phyloP scores from a whole-genome alignment of 2,329 filamentous ascomycete genomes.

The Ampelomyces quisqualis region DNA sequence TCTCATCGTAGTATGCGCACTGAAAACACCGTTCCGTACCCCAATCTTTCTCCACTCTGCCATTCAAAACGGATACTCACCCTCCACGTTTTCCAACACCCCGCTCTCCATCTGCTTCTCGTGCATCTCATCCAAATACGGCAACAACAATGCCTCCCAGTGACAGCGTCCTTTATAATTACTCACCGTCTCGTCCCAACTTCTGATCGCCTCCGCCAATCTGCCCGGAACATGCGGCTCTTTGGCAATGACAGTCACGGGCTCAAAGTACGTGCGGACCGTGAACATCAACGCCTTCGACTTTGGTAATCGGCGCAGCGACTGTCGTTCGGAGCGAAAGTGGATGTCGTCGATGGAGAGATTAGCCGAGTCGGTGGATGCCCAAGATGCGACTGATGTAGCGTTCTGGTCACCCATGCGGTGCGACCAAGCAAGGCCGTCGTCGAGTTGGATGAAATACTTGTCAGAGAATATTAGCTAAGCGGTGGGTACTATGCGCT shows the following conservation, averaged over 20 bases:
- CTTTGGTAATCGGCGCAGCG: conserved; percentile 46
- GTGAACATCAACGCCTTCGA: conserved; percentile 64
- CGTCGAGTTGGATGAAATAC: conserved; percentile 87
- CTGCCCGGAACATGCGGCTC: conserved; percentile 78
- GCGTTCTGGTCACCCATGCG: conserved; percentile 71
- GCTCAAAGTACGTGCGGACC: conserved; percentile 77
- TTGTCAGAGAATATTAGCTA: too few relatives aligned
- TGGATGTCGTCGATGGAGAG: conserved; percentile 70
- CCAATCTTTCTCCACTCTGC: neutral
- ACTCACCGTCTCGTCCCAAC: conserved; percentile 77
- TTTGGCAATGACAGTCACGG: conserved; percentile 64
- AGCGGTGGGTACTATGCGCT: too few relatives aligned
- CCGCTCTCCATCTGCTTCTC: conserved; percentile 69
- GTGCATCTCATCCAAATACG: conserved; percentile 75
- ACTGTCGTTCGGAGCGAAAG: conserved; percentile 76
- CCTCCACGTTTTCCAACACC: conserved; percentile 58
- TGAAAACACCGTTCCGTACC: too few relatives aligned
- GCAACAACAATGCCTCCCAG: conserved; percentile 71
- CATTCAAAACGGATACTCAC: conserved; percentile 61
- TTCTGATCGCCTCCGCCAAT: conserved; percentile 74
- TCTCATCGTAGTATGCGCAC: too few relatives aligned
- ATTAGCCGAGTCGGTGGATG: conserved; percentile 67
- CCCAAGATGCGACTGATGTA: neutral
- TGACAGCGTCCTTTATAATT: conserved; percentile 75
- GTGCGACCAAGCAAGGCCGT: conserved; percentile 70